phyloP scores from a whole-genome alignment of 208 protist species.

The Acanthamoeba triangularis region DNA sequence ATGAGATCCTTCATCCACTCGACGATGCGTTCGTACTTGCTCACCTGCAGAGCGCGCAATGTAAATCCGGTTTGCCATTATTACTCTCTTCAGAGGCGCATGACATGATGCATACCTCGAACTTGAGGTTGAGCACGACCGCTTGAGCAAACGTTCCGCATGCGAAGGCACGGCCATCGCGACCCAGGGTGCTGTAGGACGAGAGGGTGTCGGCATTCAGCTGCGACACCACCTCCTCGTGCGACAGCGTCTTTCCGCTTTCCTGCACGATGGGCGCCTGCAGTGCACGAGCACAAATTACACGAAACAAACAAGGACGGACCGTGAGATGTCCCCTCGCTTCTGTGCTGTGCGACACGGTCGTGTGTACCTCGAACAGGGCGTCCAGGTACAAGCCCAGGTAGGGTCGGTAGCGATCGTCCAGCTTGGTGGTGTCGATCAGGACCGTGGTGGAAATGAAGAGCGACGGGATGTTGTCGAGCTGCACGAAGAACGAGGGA shows the following conservation, averaged over 20 bases:
- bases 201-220: slow-evolving; percentile 68
- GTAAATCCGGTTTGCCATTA: too few relatives aligned
- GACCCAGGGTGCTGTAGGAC: neutral
- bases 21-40: slow-evolving; percentile 73
- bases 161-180: neutral
- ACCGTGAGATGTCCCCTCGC: too few relatives aligned
- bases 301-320: neutral
- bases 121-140: slow-evolving; percentile 52
- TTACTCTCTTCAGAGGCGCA: neutral
- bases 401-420: neutral
- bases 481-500: slow-evolving; percentile 72
- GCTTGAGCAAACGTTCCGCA: slow-evolving; percentile 67
- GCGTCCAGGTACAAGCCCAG: slow-evolving; percentile 52
- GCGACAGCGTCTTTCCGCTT: neutral
- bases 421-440: slow-evolving; percentile 43
- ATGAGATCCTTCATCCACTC: slow-evolving; percentile 75
- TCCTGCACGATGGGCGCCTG: slow-evolving; percentile 56
- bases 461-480: slow-evolving; percentile 66
- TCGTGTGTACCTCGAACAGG: slow-evolving; percentile 67
- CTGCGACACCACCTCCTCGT: slow-evolving; percentile 76
- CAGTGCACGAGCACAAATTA: neutral
- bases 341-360: too few relatives aligned
- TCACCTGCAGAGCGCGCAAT: slow-evolving; percentile 12
- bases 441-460: slow-evolving; percentile 46
- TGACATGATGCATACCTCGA: slow-evolving; percentile 18